These are phyloP conservation scores for Aristolochia fimbriata DNA, from an alignment of 164 flowering plant species.

Conservation along the genomic window DNA sequence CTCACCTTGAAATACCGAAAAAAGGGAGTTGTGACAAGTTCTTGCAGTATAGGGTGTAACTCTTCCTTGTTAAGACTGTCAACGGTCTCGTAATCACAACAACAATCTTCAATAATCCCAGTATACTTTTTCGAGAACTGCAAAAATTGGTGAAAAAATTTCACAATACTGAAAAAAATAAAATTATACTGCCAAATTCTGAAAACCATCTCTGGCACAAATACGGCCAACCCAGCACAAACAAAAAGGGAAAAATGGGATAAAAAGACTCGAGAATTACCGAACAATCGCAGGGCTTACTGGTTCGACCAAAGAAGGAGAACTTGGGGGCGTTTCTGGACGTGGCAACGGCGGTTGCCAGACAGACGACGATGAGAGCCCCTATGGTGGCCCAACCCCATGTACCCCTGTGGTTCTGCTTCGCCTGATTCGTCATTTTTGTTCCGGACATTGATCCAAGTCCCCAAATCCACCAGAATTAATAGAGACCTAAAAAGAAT, in stretches of 20 bases:
- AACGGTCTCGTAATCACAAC: slow-evolving; percentile 90
- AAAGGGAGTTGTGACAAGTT: slow-evolving; percentile 76
- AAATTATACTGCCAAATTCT: background rate
- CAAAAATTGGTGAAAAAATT: slow-evolving; percentile 4
- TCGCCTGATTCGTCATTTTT: background rate
- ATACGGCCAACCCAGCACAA: background rate
- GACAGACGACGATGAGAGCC: slow-evolving; percentile 9
- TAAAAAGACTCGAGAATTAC: background rate
- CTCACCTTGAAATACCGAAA: slow-evolving; percentile 88
- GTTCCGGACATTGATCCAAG: background rate
- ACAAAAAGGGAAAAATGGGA: background rate
- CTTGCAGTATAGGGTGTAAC: slow-evolving; percentile 72
- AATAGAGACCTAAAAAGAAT: too few species aligned
- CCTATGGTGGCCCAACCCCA: slow-evolving; percentile 15
- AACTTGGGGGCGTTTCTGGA: slow-evolving; percentile 12
- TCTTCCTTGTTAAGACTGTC: slow-evolving; percentile 62
- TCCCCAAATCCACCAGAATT: too few species aligned
- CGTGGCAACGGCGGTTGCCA: slow-evolving; percentile 9
- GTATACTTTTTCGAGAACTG: slow-evolving; percentile 53
- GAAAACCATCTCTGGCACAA: background rate
- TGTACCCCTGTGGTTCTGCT: slow-evolving; percentile 1
- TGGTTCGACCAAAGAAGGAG: slow-evolving; percentile 7
- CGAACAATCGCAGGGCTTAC: slow-evolving; percentile 15
- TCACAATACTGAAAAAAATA: background rate
- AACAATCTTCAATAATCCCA: slow-evolving; percentile 92